A percentile compares a stretch with the other conserved stretches of the same genome.
phyloP scores from a whole-genome alignment of 225 moss, liverwort and hornwort genomes.

The Pseudoscleropodium purum region DNA sequence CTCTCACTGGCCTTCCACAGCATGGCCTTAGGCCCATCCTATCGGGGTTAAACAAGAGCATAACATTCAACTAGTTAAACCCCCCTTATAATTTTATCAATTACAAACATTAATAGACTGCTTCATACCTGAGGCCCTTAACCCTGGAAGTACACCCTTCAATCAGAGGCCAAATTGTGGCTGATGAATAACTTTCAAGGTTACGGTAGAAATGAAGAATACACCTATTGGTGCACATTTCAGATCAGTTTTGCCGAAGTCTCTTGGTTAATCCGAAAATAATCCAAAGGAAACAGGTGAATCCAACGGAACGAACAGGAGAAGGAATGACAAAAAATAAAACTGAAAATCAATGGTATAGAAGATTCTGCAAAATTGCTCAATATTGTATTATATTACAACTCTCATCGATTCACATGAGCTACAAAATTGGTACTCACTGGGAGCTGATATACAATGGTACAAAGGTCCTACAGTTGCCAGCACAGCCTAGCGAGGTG shows the following conservation, averaged over 20 bases:
- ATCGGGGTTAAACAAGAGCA: not conserved
- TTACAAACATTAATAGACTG: not conserved
- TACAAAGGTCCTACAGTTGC: not conserved
- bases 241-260: not conserved
- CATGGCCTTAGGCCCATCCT: too few species aligned
- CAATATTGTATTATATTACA: constrained; percentile 13
- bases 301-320: not conserved
- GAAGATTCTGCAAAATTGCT: not conserved
- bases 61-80: not conserved
- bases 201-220: not conserved
- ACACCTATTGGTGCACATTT: not conserved
- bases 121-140: not conserved
- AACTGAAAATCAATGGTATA: not conserved
- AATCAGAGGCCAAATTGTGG: not conserved
- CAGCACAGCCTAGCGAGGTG: constrained; percentile 38
- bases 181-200: not conserved
- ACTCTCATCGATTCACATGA: not conserved
- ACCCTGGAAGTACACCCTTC: not conserved
- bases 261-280: not conserved
- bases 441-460: constrained; percentile 24
- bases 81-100: not conserved
- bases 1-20: not conserved
- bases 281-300: not conserved
- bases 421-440: constrained; percentile 33
- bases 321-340: not conserved